phyloP scores from a whole-genome alignment of 805 yeast species.

The Wickerhamiella musiphila region DNA sequence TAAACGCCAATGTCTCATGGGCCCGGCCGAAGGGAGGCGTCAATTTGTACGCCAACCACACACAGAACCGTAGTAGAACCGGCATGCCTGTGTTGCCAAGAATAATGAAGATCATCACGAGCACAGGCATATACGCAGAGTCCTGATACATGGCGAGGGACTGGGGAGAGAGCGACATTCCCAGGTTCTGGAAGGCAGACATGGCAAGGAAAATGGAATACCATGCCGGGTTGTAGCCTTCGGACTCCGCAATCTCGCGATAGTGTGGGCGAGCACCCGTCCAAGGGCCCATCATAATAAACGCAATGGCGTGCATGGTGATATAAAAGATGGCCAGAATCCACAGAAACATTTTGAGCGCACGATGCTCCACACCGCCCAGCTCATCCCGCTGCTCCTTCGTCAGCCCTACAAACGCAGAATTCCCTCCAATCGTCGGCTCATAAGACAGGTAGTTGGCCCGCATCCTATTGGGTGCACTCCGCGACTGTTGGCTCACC shows the following conservation, averaged over 20 bases:
- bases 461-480: constrained; percentile 16
- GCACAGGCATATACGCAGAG: constrained; percentile 47
- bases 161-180: constrained; percentile 63
- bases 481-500: neutral
- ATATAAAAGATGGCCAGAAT: constrained; percentile 45
- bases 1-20: constrained; percentile 62
- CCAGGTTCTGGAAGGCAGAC: constrained; percentile 73
- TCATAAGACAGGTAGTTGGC: constrained; percentile 62
- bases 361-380: constrained; percentile 94
- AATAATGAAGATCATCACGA: constrained; percentile 53
- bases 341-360: constrained; percentile 52
- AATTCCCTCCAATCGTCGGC: constrained; percentile 86
- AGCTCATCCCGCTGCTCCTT: constrained; percentile 79
- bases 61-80: constrained; percentile 53
- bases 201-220: constrained; percentile 81
- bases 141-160: constrained; percentile 55
- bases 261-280: constrained; percentile 16
- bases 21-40: constrained; percentile 34
- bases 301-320: constrained; percentile 55
- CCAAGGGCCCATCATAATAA: constrained; percentile 34
- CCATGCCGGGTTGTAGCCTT: constrained; percentile 69
- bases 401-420: constrained; percentile 68
- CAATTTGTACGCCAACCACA: constrained; percentile 60
- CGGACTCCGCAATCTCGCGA: constrained; percentile 23
- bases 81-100: constrained; percentile 96